Base-by-base conservation (phyloP, 1,284 basidiomycete species). In the Trichosporon sp. region DNA sequence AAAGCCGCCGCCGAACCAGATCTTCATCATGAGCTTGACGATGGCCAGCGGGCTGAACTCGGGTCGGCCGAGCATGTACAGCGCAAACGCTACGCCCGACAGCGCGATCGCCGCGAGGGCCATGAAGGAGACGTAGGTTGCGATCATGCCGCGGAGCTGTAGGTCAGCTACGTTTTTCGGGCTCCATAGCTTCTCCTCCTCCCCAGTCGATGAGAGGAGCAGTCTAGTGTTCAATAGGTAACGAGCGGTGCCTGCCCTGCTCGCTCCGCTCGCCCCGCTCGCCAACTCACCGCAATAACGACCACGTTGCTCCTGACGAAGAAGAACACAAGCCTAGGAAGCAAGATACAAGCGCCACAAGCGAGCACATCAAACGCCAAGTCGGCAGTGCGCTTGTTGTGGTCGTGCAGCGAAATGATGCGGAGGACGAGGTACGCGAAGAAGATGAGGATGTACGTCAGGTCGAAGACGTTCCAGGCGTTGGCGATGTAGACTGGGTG, bases 381-480 rank as follows among this genome's bases (percentile, higher is more conserved):
- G 59, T 87, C 85, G 2, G 90, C 90, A 0, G 83, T 78, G 9
- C 79, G 81, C 23, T 77, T 86, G 19, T 90, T 84, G 57, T 82
- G 75, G 56, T 82, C 76, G 10, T 81, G 76, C 14, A 93, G 81
- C 0, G 89, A 90, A 69, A 86, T 85, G 54, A 88, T 80, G 46
- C 92, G 85, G 57, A 92, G 80, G 13, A 75, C 81, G 6, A 90
- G 77, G 76, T 91, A 95, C 3, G 83, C 81, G 23, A 90, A 70
- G 77, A 90, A 92, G 52, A 94, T 84, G 34, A 85, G 67, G 58
- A 92, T 76, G 77, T 91, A 93, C 0, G 86, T 82, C 5, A 90
- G 85, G 74, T 94, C 92, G 70, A 94, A 92, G 1, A 87, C 87
- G 74, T 92, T 94, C 91, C 91, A 94, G 13, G 78, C 90, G 74